Base-by-base conservation (phyloP, 371 early-diverging fungal genomes). In the Gilbertella persicaria region DNA sequence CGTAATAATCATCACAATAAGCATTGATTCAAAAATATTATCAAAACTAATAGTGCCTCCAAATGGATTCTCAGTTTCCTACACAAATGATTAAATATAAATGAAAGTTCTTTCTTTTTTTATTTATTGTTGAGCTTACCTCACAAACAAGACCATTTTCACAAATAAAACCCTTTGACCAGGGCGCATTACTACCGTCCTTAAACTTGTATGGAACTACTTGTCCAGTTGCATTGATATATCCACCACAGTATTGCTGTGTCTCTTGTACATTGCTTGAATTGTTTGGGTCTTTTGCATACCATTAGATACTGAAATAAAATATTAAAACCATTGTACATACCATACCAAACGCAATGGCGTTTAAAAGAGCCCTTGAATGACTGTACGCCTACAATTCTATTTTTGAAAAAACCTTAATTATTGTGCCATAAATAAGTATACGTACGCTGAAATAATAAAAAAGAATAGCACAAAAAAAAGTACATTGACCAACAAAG, bases 401-500 rank as follows among this genome's bases (percentile, higher is more conserved):
- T 84, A 62, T 0, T 51, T 5, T 39, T 16, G 33, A 36, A n/a
- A 17, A 19, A 35, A 20, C 2, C 12, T 16, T 52, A 58, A 24
- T 3, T 17, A 46, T 0, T 0, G n/a, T 12, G 9, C 8, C 16
- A 17, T 20, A 3, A 9, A 33, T 29, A 46, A 13, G 14, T 45
- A 4, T 23, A 47, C 71, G 57, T 75, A 80, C 80, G 80, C 81
- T 62, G 85, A 84, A 24, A 87, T 62, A 13, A 85, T 60, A 54
- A 84, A 83, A 38, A 87, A 87, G 60, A 84, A 87, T 8, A 74
- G 56, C 5, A 87, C 80, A 60, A 84, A 87, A 19, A 80, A 75
- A 4, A 71, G 50, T 13, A 85, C 80, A 35, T 83, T 83, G 36
- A 77, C 78, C 25, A 87, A 63, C 9, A 87, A 59, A 2, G 85